Evolutionary conservation across 2,329 filamentous ascomycete species (phyloP).

Genomic region (Claviceps quebecensis): DNA sequence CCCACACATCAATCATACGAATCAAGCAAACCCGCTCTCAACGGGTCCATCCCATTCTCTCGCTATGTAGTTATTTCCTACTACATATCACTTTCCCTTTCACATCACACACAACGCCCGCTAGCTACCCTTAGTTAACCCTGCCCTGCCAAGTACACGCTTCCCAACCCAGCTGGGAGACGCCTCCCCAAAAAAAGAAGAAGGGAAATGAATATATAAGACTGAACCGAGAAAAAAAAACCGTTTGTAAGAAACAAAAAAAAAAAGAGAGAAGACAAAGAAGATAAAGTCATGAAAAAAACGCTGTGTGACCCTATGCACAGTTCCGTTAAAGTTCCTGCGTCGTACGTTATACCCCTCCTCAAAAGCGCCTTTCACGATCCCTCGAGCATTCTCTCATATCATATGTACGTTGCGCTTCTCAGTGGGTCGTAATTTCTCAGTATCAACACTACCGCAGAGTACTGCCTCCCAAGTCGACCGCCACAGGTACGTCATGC

Average conservation of each 20-base stretch:
- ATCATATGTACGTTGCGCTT: background rate
- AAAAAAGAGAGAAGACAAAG: background rate
- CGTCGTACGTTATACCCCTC: background rate
- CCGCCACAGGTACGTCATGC: too few species aligned
- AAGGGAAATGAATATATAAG: background rate
- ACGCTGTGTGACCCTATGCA: background rate
- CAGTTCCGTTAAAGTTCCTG: background rate
- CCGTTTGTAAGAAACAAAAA: background rate
- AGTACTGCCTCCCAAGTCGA: too few species aligned
- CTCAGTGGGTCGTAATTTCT: background rate
- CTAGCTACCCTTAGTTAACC: too few species aligned
- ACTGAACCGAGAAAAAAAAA: background rate
- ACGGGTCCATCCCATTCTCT: too few species aligned
- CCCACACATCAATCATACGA: too few species aligned
- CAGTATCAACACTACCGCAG: too few species aligned
- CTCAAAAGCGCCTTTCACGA: background rate
- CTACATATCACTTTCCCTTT: too few species aligned
- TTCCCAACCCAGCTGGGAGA: background rate
- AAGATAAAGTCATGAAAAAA: background rate
- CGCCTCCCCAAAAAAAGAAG: background rate
- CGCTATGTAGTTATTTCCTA: too few species aligned
- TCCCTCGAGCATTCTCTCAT: background rate
- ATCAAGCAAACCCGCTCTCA: too few species aligned
- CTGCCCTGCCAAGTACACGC: too few species aligned
- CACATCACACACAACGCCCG: too few species aligned